Evolutionary conservation across 768 basidiomycete species (phyloP).

Genomic region (Mycena vulgaris): DNA sequence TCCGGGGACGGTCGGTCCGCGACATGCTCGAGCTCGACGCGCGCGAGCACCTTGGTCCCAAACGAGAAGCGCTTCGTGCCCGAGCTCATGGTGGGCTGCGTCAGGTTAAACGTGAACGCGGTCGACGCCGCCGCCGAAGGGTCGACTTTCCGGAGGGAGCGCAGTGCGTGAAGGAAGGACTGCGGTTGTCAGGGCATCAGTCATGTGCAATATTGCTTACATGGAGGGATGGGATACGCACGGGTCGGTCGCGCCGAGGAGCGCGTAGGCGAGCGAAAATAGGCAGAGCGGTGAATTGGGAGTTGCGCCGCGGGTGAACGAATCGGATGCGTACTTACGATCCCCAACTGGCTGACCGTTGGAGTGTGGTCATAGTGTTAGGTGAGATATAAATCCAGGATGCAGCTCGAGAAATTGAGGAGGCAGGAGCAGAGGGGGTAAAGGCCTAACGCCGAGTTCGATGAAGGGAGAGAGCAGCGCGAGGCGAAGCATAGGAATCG

Average conservation of each 20-base stretch:
- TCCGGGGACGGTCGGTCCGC: not conserved
- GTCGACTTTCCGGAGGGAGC: not conserved
- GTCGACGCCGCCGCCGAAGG: not conserved
- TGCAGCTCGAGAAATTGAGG: not conserved
- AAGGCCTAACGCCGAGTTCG: not conserved
- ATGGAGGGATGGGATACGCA: not conserved
- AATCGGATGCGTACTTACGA: too few species aligned
- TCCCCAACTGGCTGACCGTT: too few species aligned
- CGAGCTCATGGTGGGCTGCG: not conserved
- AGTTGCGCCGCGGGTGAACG: not conserved
- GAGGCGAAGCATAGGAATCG: not conserved
- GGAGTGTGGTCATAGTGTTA: not conserved
- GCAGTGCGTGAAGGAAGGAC: not conserved
- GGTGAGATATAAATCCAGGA: not conserved
- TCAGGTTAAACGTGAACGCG: too few species aligned
- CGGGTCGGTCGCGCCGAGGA: not conserved
- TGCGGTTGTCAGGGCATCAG: not conserved
- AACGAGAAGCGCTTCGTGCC: not conserved
- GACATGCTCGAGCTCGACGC: not conserved
- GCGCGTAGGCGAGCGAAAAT: not conserved
- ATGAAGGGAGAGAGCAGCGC: not conserved
- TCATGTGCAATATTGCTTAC: not conserved
- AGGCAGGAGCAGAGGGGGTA: not conserved
- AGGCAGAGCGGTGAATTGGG: not conserved
- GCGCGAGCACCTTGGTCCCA: not conserved